Base-by-base conservation (phyloP, 164 flowering plant species). In the Protea cynaroides region DNA sequence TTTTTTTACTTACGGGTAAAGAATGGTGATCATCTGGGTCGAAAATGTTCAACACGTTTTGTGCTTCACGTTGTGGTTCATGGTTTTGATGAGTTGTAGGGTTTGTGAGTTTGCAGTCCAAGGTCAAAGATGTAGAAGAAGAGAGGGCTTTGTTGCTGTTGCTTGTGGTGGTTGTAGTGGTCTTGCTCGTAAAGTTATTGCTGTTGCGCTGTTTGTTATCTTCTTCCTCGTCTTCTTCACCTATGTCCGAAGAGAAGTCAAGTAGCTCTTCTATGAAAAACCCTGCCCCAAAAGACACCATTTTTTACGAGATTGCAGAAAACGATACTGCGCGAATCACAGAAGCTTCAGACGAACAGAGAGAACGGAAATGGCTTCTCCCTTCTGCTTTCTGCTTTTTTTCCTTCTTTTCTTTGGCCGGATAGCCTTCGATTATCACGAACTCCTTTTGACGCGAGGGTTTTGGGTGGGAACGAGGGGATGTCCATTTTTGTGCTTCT, bases 221-320 rank as follows among this genome's bases (percentile, higher is more conserved):
- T 17, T 55, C 65, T 34, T 77, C 75, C 1, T 69, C 79, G 11
- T 67, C 71, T 21, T 76, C 77, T 40, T 76, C 84, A 12, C 62
- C 78, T 52, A 78, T 40, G 68, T 83, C 84, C 4, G 76, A 73
- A 11, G 75, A 62, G 75, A 83, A 83, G 64, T 81, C 76, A 22
- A 83, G 68, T 1, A 83, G 69, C 62, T 72, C 78, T 18, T 83
- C 84, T 52, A 76, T 36, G 40, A 66, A 62, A 34, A 69, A 24
- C 25, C 65, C 72, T 49, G 74, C 18, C 36, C 71, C 80, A n/a
- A 76, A 54, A 50, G 77, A 43, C 64, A 76, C 82, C 83, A 78
- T 81, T 47, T 44, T 43, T 56, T 25, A 21, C 40, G 46, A 43
- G 49, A 53, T 38, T 19, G 23, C 7, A 1, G 46, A 5, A n/a